Conservation (phyloP, 768 basidiomycete species). For the Psilocybe sp. region DNA sequence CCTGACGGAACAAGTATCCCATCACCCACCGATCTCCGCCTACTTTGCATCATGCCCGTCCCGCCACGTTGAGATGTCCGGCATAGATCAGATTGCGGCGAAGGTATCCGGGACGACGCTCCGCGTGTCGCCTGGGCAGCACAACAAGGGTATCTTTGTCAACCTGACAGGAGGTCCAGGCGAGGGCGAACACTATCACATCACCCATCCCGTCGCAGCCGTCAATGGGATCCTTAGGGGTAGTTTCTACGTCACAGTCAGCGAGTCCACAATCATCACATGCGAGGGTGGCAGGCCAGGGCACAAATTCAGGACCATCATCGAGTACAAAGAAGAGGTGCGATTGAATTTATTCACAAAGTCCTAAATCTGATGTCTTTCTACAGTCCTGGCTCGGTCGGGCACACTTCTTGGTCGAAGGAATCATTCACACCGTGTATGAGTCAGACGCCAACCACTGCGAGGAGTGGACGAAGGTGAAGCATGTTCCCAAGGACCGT, state of each 20-base stretch:
- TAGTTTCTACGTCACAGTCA: constrained; percentile 86
- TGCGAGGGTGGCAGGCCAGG: constrained; percentile 67
- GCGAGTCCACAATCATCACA: constrained; percentile 77
- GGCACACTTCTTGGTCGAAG: constrained; percentile 82
- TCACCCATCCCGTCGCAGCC: constrained; percentile 85
- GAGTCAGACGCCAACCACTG: constrained; percentile 56
- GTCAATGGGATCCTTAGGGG: constrained; percentile 94
- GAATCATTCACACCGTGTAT: constrained; percentile 82
- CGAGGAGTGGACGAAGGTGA: constrained; percentile 79
- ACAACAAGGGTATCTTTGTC: constrained; percentile 89
- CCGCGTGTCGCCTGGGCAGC: constrained; percentile 76
- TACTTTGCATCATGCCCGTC: constrained; percentile 78
- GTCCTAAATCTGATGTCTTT: neutral
- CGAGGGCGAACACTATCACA: constrained; percentile 78
- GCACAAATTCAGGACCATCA: constrained; percentile 70
- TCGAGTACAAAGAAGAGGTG: constrained; percentile 97
- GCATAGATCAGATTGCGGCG: constrained; percentile 92
- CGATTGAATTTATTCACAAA: constrained; percentile 2
- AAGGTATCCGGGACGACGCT: constrained; percentile 87
- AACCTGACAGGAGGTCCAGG: constrained; percentile 70
- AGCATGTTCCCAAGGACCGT: constrained; percentile 80
- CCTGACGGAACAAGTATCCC: constrained; percentile 92
- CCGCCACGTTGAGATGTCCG: constrained; percentile 66
- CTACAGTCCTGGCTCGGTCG: constrained; percentile 83
- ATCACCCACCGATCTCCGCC: constrained; percentile 93